Conservation (phyloP, 345 rosid genomes). For the Cardamine resedifolia region DNA sequence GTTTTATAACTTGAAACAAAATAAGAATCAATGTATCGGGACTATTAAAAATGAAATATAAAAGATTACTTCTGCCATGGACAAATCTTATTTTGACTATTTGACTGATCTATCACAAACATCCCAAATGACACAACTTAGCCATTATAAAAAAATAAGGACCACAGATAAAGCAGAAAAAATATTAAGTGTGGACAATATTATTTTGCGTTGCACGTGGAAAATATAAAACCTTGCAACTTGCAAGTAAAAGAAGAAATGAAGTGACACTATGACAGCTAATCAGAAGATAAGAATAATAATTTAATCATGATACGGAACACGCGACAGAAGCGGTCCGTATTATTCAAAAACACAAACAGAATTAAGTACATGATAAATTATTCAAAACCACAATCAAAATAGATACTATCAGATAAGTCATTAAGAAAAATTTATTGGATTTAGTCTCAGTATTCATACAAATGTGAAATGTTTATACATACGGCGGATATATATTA, state of each 20-base stretch:
- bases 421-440: no score
- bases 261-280: no score
- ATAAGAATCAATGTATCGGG: background rate
- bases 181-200: background rate
- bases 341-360: no score
- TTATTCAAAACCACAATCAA: no score
- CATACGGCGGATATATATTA: no score
- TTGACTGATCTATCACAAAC: background rate
- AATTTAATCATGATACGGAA: no score
- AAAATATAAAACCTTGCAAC: background rate
- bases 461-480: no score
- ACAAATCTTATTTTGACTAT: background rate
- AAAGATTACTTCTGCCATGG: background rate
- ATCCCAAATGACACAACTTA: background rate
- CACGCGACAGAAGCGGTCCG: no score
- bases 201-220: background rate
- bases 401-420: no score
- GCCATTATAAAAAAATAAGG: background rate
- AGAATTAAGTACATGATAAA: no score
- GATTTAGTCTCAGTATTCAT: no score
- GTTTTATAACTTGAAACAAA: background rate
- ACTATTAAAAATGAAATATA: background rate
- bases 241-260: background rate
- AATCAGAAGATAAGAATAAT: no score
- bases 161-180: background rate